Evolutionary conservation across 345 rosid genomes (phyloP).

Genomic region (Arabidopsis arenosa): DNA sequence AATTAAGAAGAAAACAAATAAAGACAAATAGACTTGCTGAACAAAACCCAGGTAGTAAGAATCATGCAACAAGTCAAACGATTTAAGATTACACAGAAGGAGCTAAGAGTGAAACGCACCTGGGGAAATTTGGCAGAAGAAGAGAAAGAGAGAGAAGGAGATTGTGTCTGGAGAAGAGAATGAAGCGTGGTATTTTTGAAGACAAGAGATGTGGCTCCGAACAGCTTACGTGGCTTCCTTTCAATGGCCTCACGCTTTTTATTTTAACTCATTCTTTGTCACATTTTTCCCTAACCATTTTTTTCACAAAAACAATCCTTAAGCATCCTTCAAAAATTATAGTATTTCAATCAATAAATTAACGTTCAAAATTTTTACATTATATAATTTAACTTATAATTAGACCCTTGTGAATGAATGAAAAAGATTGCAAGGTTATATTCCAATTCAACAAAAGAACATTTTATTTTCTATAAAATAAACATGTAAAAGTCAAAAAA

Average conservation of each 20-base stretch:
- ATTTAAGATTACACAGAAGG: slow-evolving; percentile 2
- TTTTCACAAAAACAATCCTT: not conserved
- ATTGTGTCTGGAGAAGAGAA: slow-evolving; percentile 9
- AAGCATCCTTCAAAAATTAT: too few species aligned
- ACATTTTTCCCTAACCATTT: not conserved
- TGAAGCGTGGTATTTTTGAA: not conserved
- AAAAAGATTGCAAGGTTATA: too few species aligned
- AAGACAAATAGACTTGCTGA: not conserved
- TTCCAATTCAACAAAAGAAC: too few species aligned
- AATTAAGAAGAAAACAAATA: not conserved
- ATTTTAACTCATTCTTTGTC: not conserved
- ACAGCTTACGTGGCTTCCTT: slow-evolving; percentile 59
- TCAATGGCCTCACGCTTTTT: slow-evolving; percentile 29
- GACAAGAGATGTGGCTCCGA: slow-evolving; percentile 59
- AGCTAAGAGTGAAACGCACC: slow-evolving; percentile 32
- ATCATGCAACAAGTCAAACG: slow-evolving; percentile 5
- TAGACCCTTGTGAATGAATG: too few species aligned
- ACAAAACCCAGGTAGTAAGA: slow-evolving; percentile 16
- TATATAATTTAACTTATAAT: too few species aligned
- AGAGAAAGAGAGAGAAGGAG: slow-evolving; percentile 6
- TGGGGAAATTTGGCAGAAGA: slow-evolving; percentile 18
- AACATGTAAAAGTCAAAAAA: not conserved
- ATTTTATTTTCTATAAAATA: too few species aligned
- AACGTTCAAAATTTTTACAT: too few species aligned
- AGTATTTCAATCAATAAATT: too few species aligned